Evolutionary conservation across 352 stramenopile species (phyloP), one percentile per base, ranked within the genome.

Genomic region (Blastocystis sp.): DNA sequence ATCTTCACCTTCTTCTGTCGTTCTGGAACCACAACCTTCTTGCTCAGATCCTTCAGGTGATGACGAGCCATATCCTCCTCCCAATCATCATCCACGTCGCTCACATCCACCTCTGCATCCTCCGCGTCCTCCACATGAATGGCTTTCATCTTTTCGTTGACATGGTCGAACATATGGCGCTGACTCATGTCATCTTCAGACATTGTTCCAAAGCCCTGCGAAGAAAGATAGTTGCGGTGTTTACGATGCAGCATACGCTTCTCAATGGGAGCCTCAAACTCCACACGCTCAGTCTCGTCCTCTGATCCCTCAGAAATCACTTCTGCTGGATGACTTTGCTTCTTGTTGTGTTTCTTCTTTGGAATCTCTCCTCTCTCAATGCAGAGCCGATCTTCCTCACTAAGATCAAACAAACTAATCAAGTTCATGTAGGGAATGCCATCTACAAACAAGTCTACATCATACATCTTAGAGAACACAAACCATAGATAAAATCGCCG

Each of bases 1-100:
- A 84, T 55, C 73, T 84, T 84, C 47, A 84, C 73, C 73, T 84
- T 84, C 73, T 68, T 84, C 39, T 84, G 53, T 53, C 62, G 64
- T 55, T 84, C 73, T 11, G 73, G 73, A 47, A 84, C 73, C 20
- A 84, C 73, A 6, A 84, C 23, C 73, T 84, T 84, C 73, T 84
- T 84, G 34, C 47, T 69, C n/a, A 84, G 73, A 69, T 84, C 73
- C 47, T 84, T 84, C 34, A 84, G 73, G 29, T 68, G 73, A 37
- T 55, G 45, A n/a, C 73, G 73, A 29, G 73, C 73, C 50, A 53
- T 23, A 37, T 64, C 54, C 53, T 84, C 73, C 50, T 84, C 73
- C 73, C 73, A 84, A n/a, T 84, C 73, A 47, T 84, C 53, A 3
- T 84, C 73, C 50, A 84, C 73, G 50, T 84, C 73, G 55, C 73